Conservation (phyloP, 1,284 basidiomycete species). For the Pisolithus thermaeus region DNA sequence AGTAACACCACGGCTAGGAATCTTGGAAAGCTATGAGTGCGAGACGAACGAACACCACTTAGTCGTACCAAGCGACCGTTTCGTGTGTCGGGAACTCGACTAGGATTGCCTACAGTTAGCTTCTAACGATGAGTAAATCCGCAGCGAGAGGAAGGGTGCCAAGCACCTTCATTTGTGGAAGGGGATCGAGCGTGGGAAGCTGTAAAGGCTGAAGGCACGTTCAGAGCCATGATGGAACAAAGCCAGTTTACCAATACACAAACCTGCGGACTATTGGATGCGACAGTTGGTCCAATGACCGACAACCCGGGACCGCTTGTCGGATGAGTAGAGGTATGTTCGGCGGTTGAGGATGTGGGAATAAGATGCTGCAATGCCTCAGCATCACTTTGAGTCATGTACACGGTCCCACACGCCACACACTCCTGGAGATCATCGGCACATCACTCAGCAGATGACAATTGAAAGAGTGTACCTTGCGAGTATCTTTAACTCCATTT, state of each 20-base stretch:
- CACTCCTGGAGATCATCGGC: conserved; percentile 52
- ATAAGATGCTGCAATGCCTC: conserved; percentile 47
- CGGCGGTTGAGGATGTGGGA: conserved; percentile 19
- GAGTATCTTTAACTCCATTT: conserved; percentile 52
- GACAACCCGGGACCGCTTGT: conserved; percentile 2
- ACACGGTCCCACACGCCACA: conserved; percentile 64
- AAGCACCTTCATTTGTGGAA: conserved; percentile 25
- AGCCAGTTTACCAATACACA: neutral
- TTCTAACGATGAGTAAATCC: conserved; percentile 13
- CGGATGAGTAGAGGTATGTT: conserved; percentile 3
- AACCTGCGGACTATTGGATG: conserved; percentile 20
- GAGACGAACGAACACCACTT: neutral
- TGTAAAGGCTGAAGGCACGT: conserved; percentile 18
- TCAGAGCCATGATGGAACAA: neutral
- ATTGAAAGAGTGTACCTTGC: conserved; percentile 44
- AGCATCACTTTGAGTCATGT: conserved; percentile 48
- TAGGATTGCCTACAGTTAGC: conserved; percentile 17
- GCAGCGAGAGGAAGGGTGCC: neutral
- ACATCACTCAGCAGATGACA: conserved; percentile 1
- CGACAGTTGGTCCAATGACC: conserved; percentile 9
- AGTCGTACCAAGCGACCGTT: conserved; percentile 15
- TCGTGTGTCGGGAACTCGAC: conserved; percentile 14
- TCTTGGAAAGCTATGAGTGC: neutral
- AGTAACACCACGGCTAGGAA: conserved; percentile 13
- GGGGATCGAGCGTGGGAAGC: conserved; percentile 28